Conservation (phyloP, 768 basidiomycete species). For the Wakefieldia striispora region DNA sequence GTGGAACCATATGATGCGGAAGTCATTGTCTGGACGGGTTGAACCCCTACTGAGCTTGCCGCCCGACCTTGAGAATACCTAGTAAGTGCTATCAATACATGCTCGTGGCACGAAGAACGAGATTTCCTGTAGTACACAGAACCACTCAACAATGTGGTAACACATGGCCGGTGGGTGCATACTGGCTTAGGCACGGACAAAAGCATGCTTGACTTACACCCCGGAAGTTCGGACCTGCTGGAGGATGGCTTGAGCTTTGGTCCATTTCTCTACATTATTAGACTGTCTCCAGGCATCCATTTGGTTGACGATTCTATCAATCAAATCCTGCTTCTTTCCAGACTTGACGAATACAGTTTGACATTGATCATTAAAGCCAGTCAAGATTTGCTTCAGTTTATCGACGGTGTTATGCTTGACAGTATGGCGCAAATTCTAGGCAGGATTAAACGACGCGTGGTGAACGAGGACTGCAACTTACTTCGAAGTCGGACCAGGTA, state of each 20-base stretch:
- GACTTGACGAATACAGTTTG: conserved; percentile 63
- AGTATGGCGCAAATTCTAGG: conserved; percentile 64
- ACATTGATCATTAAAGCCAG: conserved; percentile 78
- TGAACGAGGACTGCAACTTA: conserved; percentile 32
- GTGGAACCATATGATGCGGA: conserved; percentile 20
- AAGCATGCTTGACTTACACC: conserved; percentile 50
- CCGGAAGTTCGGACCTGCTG: conserved; percentile 63
- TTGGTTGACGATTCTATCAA: conserved; percentile 64
- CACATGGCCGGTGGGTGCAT: conserved; percentile 10
- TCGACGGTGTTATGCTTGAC: conserved; percentile 82
- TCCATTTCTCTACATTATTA: conserved; percentile 63
- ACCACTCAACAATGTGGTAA: conserved; percentile 7
- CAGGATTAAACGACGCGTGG: conserved; percentile 18
- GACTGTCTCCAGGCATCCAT: conserved; percentile 60
- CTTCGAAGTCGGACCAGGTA: conserved; percentile 75
- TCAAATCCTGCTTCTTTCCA: conserved; percentile 86
- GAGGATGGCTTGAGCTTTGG: conserved; percentile 64
- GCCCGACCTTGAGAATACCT: conserved; percentile 31
- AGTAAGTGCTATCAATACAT: conserved; percentile 16
- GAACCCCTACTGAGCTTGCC: conserved; percentile 22
- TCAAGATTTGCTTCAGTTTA: conserved; percentile 77
- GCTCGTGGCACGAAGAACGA: conserved; percentile 1
- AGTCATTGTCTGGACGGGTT: conserved; percentile 23
- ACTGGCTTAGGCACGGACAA: conserved; percentile 8
- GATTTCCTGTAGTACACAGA: conserved; percentile 6